These are phyloP conservation scores for Vicia faba DNA, from an alignment of 306 rosid genomes.

Conservation along the genomic window DNA sequence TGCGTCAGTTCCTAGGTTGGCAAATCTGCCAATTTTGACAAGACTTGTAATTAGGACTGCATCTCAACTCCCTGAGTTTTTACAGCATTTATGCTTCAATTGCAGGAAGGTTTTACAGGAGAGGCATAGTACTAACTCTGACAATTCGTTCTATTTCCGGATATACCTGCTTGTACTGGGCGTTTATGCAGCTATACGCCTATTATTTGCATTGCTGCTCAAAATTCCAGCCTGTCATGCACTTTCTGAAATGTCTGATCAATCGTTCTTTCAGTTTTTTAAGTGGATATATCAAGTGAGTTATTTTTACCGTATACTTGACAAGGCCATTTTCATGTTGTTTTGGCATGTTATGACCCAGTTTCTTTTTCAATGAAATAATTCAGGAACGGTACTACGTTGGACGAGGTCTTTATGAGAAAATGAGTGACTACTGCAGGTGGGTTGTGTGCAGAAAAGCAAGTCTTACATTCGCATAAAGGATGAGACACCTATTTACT, in stretches of 20 bases:
- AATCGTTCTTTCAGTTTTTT: slow-evolving; percentile 89
- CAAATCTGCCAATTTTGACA: background rate
- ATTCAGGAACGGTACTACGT: slow-evolving; percentile 91
- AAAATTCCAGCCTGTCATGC: slow-evolving; percentile 85
- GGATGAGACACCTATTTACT: slow-evolving; percentile 8
- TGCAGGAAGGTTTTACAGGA: slow-evolving; percentile 95
- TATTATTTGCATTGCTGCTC: slow-evolving; percentile 61
- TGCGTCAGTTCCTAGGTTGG: slow-evolving; percentile 8
- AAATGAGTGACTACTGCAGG: slow-evolving; percentile 88
- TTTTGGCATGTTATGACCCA: slow-evolving; percentile 36
- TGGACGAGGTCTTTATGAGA: slow-evolving; percentile 94
- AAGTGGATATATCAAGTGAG: slow-evolving; percentile 96
- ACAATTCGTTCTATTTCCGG: slow-evolving; percentile 83
- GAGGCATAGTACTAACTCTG: slow-evolving; percentile 59
- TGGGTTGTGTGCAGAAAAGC: slow-evolving; percentile 40
- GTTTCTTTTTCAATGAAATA: slow-evolving; percentile 37
- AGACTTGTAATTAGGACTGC: slow-evolving; percentile 17
- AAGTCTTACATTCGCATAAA: background rate
- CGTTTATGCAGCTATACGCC: slow-evolving; percentile 72
- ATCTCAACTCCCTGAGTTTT: slow-evolving; percentile 9
- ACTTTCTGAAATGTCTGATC: slow-evolving; percentile 89
- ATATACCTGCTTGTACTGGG: slow-evolving; percentile 88
- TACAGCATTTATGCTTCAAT: slow-evolving; percentile 32
- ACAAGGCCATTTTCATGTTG: slow-evolving; percentile 9
- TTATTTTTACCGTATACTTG: slow-evolving; percentile 18